Evolutionary conservation across 495 filamentous ascomycete genomes (phyloP).

Genomic region (Hypoxylon rickii): DNA sequence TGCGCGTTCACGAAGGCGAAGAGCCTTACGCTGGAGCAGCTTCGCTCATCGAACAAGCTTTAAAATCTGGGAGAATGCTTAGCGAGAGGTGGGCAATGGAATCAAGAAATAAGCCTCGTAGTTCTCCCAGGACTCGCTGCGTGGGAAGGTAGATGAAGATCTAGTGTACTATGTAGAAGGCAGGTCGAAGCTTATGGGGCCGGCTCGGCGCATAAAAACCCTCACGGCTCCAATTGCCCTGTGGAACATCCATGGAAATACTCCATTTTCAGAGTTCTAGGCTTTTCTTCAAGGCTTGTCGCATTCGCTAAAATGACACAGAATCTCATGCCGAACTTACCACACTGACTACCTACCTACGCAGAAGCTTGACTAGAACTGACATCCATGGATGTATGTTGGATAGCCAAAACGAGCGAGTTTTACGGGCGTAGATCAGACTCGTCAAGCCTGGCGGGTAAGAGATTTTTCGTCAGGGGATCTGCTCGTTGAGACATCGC

Average conservation of each 20-base stretch:
- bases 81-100: neutral
- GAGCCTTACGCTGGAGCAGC: no score
- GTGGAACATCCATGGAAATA: neutral
- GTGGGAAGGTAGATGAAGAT: conserved; percentile 8
- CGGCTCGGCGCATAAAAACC: conserved; percentile 20
- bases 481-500: conserved; percentile 30
- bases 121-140: no score
- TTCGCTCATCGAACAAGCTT: neutral
- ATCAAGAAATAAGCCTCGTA: neutral
- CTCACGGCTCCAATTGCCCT: conserved; percentile 26
- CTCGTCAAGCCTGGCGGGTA: conserved; percentile 24
- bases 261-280: conserved; percentile 3
- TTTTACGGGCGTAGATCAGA: conserved; percentile 33
- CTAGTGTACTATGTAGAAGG: conserved; percentile 24
- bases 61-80: neutral
- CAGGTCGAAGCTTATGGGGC: conserved; percentile 22
- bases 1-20: no score
- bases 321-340: no score
- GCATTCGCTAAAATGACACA: conserved; percentile 6
- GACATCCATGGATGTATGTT: no score
- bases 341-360: no score
- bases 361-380: no score
- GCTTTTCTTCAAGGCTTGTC: conserved; percentile 1
- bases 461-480: conserved; percentile 17
- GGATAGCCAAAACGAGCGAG: conserved; percentile 24